phyloP scores from a whole-genome alignment of 768 basidiomycete genomes.

The Phylloporus sp. region DNA sequence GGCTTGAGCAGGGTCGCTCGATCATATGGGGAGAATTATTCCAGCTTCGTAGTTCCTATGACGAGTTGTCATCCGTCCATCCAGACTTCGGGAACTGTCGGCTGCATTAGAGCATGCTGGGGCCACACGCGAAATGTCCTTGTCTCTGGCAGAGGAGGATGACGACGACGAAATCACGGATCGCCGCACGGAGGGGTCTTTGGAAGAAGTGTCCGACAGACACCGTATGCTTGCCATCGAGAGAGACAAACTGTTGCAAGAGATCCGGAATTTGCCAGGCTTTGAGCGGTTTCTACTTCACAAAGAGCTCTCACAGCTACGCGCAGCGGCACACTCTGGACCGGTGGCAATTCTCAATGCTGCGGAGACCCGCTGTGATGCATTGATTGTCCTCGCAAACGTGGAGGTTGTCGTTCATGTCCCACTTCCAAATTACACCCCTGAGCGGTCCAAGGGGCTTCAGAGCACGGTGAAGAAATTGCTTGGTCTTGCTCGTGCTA shows the following conservation, averaged over 20 bases:
- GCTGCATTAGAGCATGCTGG: neutral
- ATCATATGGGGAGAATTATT: constrained; percentile 15
- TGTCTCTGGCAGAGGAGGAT: neutral
- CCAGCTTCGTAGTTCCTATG: constrained; percentile 7
- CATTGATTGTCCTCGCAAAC: constrained; percentile 10
- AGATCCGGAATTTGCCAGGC: neutral
- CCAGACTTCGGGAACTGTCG: constrained; percentile 4
- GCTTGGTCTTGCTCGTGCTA: neutral
- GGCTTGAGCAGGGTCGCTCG: constrained; percentile 17
- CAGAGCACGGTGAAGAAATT: neutral
- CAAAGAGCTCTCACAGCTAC: constrained; percentile 6
- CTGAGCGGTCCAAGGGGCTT: neutral
- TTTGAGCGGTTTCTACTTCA: constrained; percentile 4
- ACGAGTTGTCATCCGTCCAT: constrained; percentile 1
- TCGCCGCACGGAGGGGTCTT: neutral
- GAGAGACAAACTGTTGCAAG: constrained; percentile 1
- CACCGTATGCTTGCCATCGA: constrained; percentile 4
- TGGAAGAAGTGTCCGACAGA: neutral
- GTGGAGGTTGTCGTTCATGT: constrained; percentile 1
- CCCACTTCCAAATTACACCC: constrained; percentile 1
- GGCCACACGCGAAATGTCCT: neutral
- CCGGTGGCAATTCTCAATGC: constrained; percentile 33
- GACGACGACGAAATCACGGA: neutral
- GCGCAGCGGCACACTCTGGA: constrained; percentile 16
- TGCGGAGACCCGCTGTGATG: constrained; percentile 31